Base-by-base conservation (phyloP, 1,139 yeast species). In the Lodderomyces oxycetoniae region DNA sequence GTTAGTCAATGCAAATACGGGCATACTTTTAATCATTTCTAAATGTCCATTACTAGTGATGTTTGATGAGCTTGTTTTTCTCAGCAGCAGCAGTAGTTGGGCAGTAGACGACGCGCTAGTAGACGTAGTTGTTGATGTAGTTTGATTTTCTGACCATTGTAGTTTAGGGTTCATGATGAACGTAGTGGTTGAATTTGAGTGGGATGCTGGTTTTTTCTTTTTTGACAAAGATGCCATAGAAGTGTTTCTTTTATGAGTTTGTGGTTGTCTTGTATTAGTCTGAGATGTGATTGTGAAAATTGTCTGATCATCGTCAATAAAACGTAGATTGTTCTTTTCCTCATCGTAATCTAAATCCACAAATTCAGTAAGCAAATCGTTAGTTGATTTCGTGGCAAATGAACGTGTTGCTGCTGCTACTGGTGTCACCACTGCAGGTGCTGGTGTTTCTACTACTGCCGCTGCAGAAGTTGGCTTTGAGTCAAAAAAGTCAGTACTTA, bases 401-500 rank as follows among this genome's bases (percentile, higher is more conserved):
- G n/a, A n/a, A n/a, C n/a, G n/a, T n/a, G n/a, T n/a, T n/a, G n/a
- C n/a, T n/a, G n/a, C n/a, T n/a, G n/a, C n/a, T n/a, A n/a, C n/a
- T n/a, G n/a, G n/a, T n/a, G n/a, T n/a, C n/a, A n/a, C n/a, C n/a
- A n/a, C n/a, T n/a, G n/a, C n/a, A n/a, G n/a, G n/a, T n/a, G n/a
- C n/a, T n/a, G n/a, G n/a, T n/a, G n/a, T n/a, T n/a, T n/a, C n/a
- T n/a, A n/a, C 9, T 29, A 15, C 25, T 14, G 4, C 4, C 17
- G 38, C 14, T 3, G 31, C 14, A 13, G 21, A 10, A 8, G 23
- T 20, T 8, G 24, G 23, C 12, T 19, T 24, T 6, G 11, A 9
- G 11, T 41, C 44, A 32, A 49, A 45, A 8, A 46, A 45, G 33
- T 47, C 50, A 27, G 36, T 32, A 20, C 32, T 39, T 17, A 49